phyloP scores from a whole-genome alignment of 495 filamentous ascomycete genomes.

The Neurospora sublineolata region DNA sequence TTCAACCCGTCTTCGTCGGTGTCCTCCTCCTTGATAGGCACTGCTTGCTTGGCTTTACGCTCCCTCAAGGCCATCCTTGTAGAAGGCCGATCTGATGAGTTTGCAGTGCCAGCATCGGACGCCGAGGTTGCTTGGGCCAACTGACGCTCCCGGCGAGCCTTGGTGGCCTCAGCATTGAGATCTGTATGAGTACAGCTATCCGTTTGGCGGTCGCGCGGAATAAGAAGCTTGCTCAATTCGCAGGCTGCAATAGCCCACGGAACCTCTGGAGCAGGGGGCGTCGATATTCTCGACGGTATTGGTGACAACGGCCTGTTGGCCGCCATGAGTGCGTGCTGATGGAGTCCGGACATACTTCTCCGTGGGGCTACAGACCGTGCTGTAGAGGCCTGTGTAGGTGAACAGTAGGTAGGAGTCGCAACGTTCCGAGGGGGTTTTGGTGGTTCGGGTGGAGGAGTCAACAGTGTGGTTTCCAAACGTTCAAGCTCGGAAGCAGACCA shows the following conservation, averaged over 20 bases:
- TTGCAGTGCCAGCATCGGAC: slow-evolving; percentile 22
- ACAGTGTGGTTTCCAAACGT: slow-evolving; percentile 41
- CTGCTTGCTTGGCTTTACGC: slow-evolving; percentile 43
- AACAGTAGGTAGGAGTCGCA: slow-evolving; percentile 54
- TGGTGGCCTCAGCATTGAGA: slow-evolving; percentile 52
- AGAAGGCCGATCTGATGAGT: slow-evolving; percentile 26
- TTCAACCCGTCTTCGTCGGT: slow-evolving; percentile 42
- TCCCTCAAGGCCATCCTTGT: slow-evolving; percentile 62
- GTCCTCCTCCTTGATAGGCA: slow-evolving; percentile 39
- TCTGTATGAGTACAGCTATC: slow-evolving; percentile 66
- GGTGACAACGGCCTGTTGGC: slow-evolving; percentile 10
- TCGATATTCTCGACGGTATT: slow-evolving; percentile 26
- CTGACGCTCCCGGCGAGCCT: slow-evolving; percentile 52
- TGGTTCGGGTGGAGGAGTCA: slow-evolving; percentile 41
- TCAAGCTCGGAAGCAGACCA: slow-evolving; percentile 61
- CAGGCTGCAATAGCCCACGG: slow-evolving; percentile 71
- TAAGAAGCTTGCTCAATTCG: slow-evolving; percentile 71
- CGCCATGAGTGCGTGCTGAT: neutral
- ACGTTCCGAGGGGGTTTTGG: slow-evolving; percentile 38
- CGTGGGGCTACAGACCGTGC: slow-evolving; percentile 57
- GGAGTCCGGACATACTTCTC: slow-evolving; percentile 29
- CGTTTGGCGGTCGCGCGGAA: slow-evolving; percentile 61
- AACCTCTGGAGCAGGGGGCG: slow-evolving; percentile 65
- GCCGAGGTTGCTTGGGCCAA: slow-evolving; percentile 23
- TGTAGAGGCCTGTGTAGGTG: slow-evolving; percentile 65